Evolutionary conservation across 2,329 filamentous ascomycete species (phyloP).

Genomic region (Alternaria rosae): DNA sequence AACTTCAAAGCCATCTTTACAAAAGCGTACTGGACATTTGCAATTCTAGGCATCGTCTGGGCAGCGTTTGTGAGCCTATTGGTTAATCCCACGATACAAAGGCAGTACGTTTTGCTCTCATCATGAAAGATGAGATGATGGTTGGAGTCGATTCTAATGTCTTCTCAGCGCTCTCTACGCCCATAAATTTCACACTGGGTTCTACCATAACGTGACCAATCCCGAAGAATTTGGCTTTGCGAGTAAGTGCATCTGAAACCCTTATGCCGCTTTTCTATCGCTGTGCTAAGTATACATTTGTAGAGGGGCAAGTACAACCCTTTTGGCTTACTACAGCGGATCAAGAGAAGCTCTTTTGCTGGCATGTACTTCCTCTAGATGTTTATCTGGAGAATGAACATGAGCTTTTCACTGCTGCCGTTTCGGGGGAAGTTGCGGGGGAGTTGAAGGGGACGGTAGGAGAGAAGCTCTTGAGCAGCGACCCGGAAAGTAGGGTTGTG

Average conservation of each 20-base stretch:
- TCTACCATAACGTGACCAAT: constrained; percentile 75
- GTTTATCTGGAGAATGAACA: constrained; percentile 77
- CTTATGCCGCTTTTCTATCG: background rate
- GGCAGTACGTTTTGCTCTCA: constrained; percentile 68
- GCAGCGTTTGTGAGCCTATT: constrained; percentile 69
- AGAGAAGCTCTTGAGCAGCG: constrained; percentile 59
- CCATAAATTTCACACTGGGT: constrained; percentile 76
- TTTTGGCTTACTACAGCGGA: constrained; percentile 80
- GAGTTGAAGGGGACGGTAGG: constrained; percentile 59
- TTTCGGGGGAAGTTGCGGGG: constrained; percentile 51
- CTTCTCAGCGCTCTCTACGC: constrained; percentile 77
- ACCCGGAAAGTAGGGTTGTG: constrained; percentile 62
- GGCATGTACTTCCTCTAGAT: constrained; percentile 86
- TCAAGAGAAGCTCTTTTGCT: constrained; percentile 80
- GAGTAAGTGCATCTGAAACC: constrained; percentile 58
- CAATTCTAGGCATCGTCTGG: constrained; percentile 69
- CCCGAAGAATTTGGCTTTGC: constrained; percentile 88
- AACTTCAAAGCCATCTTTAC: constrained; percentile 37
- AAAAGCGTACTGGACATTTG: constrained; percentile 50
- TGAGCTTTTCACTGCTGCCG: constrained; percentile 53
- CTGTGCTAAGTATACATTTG: background rate
- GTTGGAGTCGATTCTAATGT: constrained; percentile 1
- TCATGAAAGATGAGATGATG: background rate
- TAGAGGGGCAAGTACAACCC: constrained; percentile 86
- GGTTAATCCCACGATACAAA: constrained; percentile 75